A percentile compares a stretch with the other conserved stretches of the same genome.
phyloP scores from a whole-genome alignment of 23 red algal genomes.

The Pyropia haitanensis region DNA sequence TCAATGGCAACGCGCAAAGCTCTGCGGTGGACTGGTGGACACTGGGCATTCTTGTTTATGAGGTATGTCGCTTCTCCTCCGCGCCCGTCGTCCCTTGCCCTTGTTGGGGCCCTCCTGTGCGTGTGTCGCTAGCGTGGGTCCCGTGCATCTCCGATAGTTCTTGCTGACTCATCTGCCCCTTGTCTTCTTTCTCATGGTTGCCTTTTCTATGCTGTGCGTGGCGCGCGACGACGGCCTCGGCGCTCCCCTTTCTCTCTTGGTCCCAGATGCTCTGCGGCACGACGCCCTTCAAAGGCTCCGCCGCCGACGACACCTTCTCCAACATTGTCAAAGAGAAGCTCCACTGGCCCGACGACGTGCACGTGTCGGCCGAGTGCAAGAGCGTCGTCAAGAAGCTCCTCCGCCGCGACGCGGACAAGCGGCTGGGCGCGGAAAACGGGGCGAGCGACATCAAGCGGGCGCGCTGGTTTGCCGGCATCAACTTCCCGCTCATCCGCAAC shows the following conservation, averaged over 20 bases:
- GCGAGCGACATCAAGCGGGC: conserved; percentile 83
- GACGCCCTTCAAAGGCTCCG: conserved; percentile 77
- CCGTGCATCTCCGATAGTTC: too few species aligned
- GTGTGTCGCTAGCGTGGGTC: too few species aligned
- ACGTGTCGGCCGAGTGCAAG: conserved; percentile 75
- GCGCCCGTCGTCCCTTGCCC: too few species aligned
- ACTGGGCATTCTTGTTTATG: conserved; percentile 91
- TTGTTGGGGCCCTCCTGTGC: too few species aligned
- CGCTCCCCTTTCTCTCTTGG: too few species aligned
- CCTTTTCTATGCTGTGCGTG: too few species aligned
- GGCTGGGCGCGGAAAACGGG: conserved; percentile 73
- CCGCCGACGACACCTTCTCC: conserved; percentile 84
- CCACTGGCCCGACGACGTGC: conserved; percentile 57
- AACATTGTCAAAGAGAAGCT: conserved; percentile 81
- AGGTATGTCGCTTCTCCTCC: too few species aligned
- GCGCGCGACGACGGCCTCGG: too few species aligned
- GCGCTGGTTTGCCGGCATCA: conserved; percentile 80
- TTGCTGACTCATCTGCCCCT: too few species aligned
- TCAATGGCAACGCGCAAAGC: conserved; percentile 82
- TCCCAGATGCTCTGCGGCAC: conserved; percentile 79
- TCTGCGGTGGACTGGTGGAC: conserved; percentile 99
- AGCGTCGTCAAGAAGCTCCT: conserved; percentile 84
- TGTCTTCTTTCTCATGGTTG: too few species aligned
- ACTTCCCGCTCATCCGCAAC: conserved; percentile 82
- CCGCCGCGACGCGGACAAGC: conserved; percentile 59